Conservation (phyloP, 345 rosid genomes). For the Citrus trifoliata region DNA sequence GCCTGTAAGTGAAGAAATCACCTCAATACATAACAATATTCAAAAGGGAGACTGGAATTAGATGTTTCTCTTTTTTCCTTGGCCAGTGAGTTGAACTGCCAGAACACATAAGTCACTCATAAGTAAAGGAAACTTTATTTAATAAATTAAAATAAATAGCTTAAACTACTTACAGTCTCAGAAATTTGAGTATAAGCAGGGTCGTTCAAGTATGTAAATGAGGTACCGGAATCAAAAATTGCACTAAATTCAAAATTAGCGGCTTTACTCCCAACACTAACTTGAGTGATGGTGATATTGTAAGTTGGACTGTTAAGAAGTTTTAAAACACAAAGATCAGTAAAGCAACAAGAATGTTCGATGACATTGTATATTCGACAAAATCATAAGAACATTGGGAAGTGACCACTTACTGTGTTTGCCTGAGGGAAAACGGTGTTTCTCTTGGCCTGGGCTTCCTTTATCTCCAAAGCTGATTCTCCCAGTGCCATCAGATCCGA, state of each 20-base stretch:
- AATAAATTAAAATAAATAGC: background rate
- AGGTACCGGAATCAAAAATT: slow-evolving; percentile 93
- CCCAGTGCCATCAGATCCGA: slow-evolving; percentile 62
- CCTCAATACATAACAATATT: slow-evolving; percentile 79
- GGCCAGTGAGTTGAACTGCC: slow-evolving; percentile 67
- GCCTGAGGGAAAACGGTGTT: slow-evolving; percentile 74
- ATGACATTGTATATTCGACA: background rate
- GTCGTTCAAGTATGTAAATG: slow-evolving; percentile 82
- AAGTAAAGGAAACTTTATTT: background rate
- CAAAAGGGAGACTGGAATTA: slow-evolving; percentile 54
- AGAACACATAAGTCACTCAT: slow-evolving; percentile 7
- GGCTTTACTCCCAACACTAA: slow-evolving; percentile 54
- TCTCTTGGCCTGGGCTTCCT: slow-evolving; percentile 77
- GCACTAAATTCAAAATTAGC: slow-evolving; percentile 56
- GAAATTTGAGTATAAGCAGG: slow-evolving; percentile 66
- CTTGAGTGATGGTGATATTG: slow-evolving; percentile 66
- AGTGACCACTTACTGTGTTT: slow-evolving; percentile 50
- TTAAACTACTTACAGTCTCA: slow-evolving; percentile 53
- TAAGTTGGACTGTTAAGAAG: slow-evolving; percentile 66
- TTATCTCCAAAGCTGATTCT: slow-evolving; percentile 92
- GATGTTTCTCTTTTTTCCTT: slow-evolving; percentile 44
- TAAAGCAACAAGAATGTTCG: background rate
- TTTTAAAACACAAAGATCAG: slow-evolving; percentile 5
- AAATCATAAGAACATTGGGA: background rate
- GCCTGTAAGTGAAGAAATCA: slow-evolving; percentile 17